phyloP scores from a whole-genome alignment of 257 asterid species.

The Plectranthus barbatus region DNA sequence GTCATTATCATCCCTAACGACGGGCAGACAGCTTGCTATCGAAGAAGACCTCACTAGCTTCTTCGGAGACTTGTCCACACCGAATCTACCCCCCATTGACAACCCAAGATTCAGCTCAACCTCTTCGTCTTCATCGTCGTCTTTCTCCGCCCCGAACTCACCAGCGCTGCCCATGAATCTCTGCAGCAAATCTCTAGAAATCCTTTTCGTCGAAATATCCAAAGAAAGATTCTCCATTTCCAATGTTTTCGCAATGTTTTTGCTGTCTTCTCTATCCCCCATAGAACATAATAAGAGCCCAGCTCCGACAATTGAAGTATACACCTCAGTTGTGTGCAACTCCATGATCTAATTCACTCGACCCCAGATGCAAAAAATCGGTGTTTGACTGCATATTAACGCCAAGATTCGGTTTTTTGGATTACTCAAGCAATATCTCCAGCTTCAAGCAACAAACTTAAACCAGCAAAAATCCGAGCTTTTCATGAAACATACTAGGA shows the following conservation, averaged over 20 bases:
- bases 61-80: conserved; percentile 59
- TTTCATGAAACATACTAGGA: background rate
- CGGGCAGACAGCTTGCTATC: conserved; percentile 62
- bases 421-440: conserved; percentile 1
- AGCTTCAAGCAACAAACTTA: background rate
- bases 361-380: conserved; percentile 29
- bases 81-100: conserved; percentile 89
- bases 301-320: background rate
- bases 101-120: conserved; percentile 90
- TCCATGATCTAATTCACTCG: conserved; percentile 33
- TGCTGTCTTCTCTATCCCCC: conserved; percentile 46
- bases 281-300: conserved; percentile 20
- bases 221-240: conserved; percentile 61
- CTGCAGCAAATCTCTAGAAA: conserved; percentile 65
- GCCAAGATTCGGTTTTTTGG: conserved; percentile 20
- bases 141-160: conserved; percentile 17
- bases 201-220: conserved; percentile 34
- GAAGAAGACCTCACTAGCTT: conserved; percentile 65
- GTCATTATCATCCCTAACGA: conserved; percentile 48
- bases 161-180: conserved; percentile 54
- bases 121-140: conserved; percentile 23
- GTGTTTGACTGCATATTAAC: conserved; percentile 43
- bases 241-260: conserved; percentile 20
- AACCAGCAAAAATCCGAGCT: background rate
- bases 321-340: conserved; percentile 28